phyloP scores from a whole-genome alignment of 73 alveolate species.

The Halteria grandinella region DNA sequence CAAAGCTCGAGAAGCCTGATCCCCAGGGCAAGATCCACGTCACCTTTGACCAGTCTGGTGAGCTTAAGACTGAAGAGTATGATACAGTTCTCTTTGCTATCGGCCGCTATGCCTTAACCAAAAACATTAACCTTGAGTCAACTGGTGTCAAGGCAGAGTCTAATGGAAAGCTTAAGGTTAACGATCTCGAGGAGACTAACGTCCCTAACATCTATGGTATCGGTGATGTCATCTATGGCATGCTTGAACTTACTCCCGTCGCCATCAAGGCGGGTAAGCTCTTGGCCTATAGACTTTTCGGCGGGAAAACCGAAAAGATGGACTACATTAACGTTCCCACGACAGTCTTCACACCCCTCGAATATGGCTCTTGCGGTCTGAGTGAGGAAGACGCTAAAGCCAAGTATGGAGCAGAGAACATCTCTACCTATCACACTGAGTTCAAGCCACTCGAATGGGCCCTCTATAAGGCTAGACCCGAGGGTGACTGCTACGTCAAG shows the following conservation, averaged over 20 bases:
- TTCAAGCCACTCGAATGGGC: slow-evolving; percentile 97
- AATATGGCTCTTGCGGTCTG: slow-evolving; percentile 95
- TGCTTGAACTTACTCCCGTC: slow-evolving; percentile 98
- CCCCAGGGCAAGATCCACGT: slow-evolving; percentile 71
- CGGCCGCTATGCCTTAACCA: slow-evolving; percentile 93
- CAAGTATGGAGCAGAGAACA: slow-evolving; percentile 82
- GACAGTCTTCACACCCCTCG: slow-evolving; percentile 98
- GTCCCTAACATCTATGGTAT: slow-evolving; percentile 94
- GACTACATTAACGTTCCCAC: slow-evolving; percentile 97
- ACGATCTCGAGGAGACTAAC: slow-evolving; percentile 88
- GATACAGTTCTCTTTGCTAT: slow-evolving; percentile 95
- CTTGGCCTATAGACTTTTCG: slow-evolving; percentile 90
- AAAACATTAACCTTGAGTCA: slow-evolving; percentile 78
- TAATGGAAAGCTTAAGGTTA: slow-evolving; percentile 83
- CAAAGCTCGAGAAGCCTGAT: slow-evolving; percentile 78
- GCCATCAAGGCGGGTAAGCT: slow-evolving; percentile 98
- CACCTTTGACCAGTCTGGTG: slow-evolving; percentile 75
- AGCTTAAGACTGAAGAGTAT: slow-evolving; percentile 76
- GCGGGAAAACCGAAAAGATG: slow-evolving; percentile 83
- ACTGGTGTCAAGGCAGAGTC: slow-evolving; percentile 88
- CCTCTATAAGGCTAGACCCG: slow-evolving; percentile 79
- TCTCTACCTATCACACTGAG: slow-evolving; percentile 87
- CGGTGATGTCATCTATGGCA: slow-evolving; percentile 97
- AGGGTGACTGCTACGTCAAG: slow-evolving; percentile 83
- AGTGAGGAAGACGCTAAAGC: slow-evolving; percentile 93